Base-by-base conservation (phyloP, 805 yeast species). In the Candida suzukii region DNA sequence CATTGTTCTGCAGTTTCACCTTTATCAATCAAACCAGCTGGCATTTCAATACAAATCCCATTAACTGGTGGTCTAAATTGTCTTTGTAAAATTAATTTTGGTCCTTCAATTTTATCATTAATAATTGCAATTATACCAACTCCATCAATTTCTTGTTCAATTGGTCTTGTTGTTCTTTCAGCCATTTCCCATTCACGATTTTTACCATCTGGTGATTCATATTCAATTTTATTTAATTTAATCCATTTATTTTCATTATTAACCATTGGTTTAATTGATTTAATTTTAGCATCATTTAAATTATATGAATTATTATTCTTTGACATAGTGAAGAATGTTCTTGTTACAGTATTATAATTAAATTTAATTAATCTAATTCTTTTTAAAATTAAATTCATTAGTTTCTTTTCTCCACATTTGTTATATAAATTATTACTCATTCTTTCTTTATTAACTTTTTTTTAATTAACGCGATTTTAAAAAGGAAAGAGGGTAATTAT, bases 41-140 rank as follows among this genome's bases (percentile, higher is more conserved):
- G 99, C 58, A 90, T 73, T 61, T 91, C 99, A 46, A 91, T 79
- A 54, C 95, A 83, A 8, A 91, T 87, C 17, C 88, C 91, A 40
- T 74, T 82, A 3, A 83, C 84, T 1, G 99, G 98, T 1, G 98
- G 96, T 43, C 99, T 73, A 65, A 83, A 91, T 60, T 91, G 99
- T 57, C 86, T 87, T 56, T 87, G 91, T 16, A 93, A 65, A 8
- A 88, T 72, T 22, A 76, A 54, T 35, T 63, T 58, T 3, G 78
- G 73, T 18, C 72, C 73, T 17, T 34, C 51, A 16, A 63, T 60
- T 7, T 74, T 64, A 22, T 68, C 63, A 47, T 77, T 71, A 39
- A 88, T 61, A 16, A 88, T 66, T 0, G 95, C 90, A 25, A 90
- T 66, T 36, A 91, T 82, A 3, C 91, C 90, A n/a, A 93, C 96